Conservation (phyloP, 2,329 filamentous ascomycete species). For the Exophiala sp. region DNA sequence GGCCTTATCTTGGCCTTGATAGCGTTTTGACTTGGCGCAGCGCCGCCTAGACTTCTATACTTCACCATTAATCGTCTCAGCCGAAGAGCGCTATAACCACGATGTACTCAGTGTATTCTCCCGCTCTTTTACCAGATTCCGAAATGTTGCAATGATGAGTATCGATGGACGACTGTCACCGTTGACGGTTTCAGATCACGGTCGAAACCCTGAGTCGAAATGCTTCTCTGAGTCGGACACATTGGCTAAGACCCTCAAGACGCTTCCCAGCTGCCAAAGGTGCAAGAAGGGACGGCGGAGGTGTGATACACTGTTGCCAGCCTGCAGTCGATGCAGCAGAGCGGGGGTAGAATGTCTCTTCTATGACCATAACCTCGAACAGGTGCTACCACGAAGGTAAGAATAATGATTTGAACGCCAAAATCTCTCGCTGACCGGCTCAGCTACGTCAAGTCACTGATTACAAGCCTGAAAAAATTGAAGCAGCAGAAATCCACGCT, state of each 20-base stretch:
- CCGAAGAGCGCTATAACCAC: no score
- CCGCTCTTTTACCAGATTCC: no score
- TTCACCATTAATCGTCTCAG: no score
- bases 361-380: constrained; percentile 12
- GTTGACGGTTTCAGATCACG: neutral
- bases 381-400: constrained; percentile 11
- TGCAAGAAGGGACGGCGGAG: constrained; percentile 12
- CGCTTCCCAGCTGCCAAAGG: constrained; percentile 10
- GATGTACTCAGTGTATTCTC: no score
- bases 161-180: no score
- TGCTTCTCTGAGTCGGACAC: neutral
- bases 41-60: no score
- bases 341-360: constrained; percentile 12
- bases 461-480: constrained; percentile 1
- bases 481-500: neutral
- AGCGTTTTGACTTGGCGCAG: no score
- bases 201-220: neutral
- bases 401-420: neutral
- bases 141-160: no score
- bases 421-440: neutral
- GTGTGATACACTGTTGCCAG: constrained; percentile 10
- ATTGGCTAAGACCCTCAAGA: constrained; percentile 2
- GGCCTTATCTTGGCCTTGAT: no score
- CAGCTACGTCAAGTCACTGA: constrained; percentile 1
- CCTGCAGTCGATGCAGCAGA: constrained; percentile 9